Evolutionary conservation across 768 basidiomycete species (phyloP).

Genomic region (Sporobolomyces roseus): DNA sequence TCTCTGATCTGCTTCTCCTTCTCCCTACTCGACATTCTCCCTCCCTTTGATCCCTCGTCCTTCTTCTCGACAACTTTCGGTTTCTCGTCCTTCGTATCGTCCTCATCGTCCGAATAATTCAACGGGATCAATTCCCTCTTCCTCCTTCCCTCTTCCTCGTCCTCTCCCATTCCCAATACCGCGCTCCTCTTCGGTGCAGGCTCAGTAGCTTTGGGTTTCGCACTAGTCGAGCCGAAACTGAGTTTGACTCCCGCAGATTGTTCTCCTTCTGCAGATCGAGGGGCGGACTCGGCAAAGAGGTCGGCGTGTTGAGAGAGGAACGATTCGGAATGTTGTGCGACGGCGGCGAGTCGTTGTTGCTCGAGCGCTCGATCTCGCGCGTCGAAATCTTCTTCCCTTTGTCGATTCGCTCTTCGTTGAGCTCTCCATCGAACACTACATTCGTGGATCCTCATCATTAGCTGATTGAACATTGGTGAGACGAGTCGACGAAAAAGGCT

Average conservation of each 20-base stretch:
- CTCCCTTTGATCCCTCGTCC: slow-evolving; percentile 19
- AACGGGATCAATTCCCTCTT: slow-evolving; percentile 44
- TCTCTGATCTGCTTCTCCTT: slow-evolving; percentile 35
- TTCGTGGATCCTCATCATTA: background rate
- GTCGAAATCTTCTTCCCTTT: slow-evolving; percentile 77
- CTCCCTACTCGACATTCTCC: slow-evolving; percentile 32
- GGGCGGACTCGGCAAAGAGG: slow-evolving; percentile 26
- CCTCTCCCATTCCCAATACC: slow-evolving; percentile 49
- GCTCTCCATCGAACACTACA: slow-evolving; percentile 78
- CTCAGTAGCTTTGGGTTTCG: slow-evolving; percentile 10
- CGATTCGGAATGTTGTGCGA: slow-evolving; percentile 83
- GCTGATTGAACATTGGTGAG: slow-evolving; percentile 5
- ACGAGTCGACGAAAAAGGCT: slow-evolving; percentile 43
- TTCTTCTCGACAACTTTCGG: background rate
- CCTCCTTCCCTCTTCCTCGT: slow-evolving; percentile 40
- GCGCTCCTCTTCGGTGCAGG: slow-evolving; percentile 20
- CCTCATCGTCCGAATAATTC: slow-evolving; percentile 45
- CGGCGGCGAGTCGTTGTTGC: slow-evolving; percentile 77
- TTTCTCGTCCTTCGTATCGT: slow-evolving; percentile 32
- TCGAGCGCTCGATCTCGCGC: slow-evolving; percentile 75
- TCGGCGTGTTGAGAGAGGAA: slow-evolving; percentile 58
- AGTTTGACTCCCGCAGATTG: slow-evolving; percentile 39
- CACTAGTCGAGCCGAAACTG: slow-evolving; percentile 23
- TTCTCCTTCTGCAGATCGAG: no score
- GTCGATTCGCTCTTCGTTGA: slow-evolving; percentile 64